Base-by-base conservation (phyloP, 192 early-diverging fungal species). In the Podila epicladia region DNA sequence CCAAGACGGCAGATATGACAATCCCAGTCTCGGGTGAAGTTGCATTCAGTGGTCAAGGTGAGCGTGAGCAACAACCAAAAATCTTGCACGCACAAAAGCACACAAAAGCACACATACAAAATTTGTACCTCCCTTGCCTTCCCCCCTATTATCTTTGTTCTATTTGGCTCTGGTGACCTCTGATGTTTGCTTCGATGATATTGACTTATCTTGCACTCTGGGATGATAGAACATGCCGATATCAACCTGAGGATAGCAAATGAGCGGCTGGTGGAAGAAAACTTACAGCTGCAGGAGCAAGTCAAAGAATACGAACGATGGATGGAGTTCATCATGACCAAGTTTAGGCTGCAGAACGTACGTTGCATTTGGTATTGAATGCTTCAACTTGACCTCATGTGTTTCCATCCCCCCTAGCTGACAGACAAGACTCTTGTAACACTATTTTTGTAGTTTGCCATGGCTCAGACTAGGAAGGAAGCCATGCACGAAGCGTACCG, bases 251-350 rank as follows among this genome's bases (percentile, higher is more conserved):
- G 65, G 68, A 79, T 79, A 72, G 62, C 70, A 33, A 79, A 79
- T 45, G 76, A 79, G 24, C 69, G 76, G 13, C 62, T 79, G 9
- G 28, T 65, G 59, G 76, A 79, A 35, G 76, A 79, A 58, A 79
- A 79, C 65, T 61, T 70, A 8, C 76, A 79, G 33, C 61, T 79
- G 5, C 76, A 79, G 69, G 76, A 79, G 41, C 76, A 79, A 22
- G 53, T 79, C 22, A 69, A 66, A 12, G 76, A 79, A 31, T 79
- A 79, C 38, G 76, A 79, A 8, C 64, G 70, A 31, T 79, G 76
- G 70, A 72, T 79, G 70, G 76, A 79, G 24, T 79, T 62, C 28
- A 79, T 79, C 45, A 79, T 79, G 76, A 60, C 76, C 38, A 79
- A 79, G 45, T 79, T 79, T 20, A 69, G 76, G 22, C 65, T 79